Conservation (phyloP, 345 rosid genomes). For the Citrus reticulata region DNA sequence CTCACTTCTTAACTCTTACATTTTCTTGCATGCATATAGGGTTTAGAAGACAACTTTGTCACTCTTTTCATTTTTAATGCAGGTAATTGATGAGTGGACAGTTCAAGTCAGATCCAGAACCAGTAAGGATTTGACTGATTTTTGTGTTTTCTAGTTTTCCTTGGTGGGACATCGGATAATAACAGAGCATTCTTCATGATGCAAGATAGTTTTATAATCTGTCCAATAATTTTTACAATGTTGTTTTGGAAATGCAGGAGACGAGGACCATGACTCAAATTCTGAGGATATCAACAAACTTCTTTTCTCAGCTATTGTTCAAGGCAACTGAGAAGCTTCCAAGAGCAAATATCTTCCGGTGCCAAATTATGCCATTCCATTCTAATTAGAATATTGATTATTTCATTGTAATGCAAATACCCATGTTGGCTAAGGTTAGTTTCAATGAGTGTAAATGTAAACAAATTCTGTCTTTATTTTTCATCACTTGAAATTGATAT, state of each 20-base stretch:
- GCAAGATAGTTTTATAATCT: too few species aligned
- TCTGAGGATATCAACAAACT: slow-evolving; percentile 65
- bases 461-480: background rate
- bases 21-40: background rate
- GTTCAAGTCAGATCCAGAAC: slow-evolving; percentile 66
- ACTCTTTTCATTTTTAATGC: slow-evolving; percentile 15
- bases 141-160: background rate
- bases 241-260: slow-evolving; percentile 39
- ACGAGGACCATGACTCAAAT: slow-evolving; percentile 42
- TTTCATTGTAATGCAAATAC: background rate
- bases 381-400: background rate
- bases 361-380: background rate
- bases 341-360: background rate
- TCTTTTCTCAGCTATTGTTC: slow-evolving; percentile 72
- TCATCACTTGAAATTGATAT: too few species aligned
- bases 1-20: background rate
- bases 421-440: background rate
- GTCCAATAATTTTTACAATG: background rate
- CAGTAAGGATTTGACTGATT: slow-evolving; percentile 32
- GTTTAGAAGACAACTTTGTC: slow-evolving; percentile 4
- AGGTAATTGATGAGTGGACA: slow-evolving; percentile 90
- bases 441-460: background rate
- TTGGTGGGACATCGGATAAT: background rate
- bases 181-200: background rate
- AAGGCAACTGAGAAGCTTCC: slow-evolving; percentile 31